Conservation (phyloP, 2,329 filamentous ascomycete species). For the Aspergillus oerlinghausenensis region DNA sequence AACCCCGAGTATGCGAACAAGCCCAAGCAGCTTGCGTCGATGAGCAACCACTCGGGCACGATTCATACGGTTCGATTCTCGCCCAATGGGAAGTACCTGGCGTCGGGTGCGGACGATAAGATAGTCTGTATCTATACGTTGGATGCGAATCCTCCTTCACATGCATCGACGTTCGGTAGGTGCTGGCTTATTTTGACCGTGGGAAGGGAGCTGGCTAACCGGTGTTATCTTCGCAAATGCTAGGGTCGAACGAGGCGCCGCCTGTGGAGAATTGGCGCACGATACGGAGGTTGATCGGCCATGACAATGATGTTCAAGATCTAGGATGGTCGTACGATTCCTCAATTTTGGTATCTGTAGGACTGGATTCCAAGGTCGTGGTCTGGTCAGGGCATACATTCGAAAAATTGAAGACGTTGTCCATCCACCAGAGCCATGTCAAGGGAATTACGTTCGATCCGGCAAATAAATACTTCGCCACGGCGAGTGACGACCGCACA, state of each 20-base stretch:
- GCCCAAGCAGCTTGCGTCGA: slow-evolving; percentile 91
- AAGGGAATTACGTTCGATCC: slow-evolving; percentile 98
- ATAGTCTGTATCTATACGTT: slow-evolving; percentile 96
- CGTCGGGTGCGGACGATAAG: slow-evolving; percentile 96
- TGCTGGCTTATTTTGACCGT: slow-evolving; percentile 7
- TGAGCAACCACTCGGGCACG: slow-evolving; percentile 97
- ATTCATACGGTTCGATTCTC: slow-evolving; percentile 98
- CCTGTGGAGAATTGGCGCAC: slow-evolving; percentile 98
- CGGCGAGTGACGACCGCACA: slow-evolving; percentile 91
- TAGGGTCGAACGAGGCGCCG: slow-evolving; percentile 79
- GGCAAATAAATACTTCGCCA: slow-evolving; percentile 98
- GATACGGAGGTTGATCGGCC: slow-evolving; percentile 84
- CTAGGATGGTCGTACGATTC: slow-evolving; percentile 95
- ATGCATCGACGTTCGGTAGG: slow-evolving; percentile 74
- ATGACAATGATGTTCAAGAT: slow-evolving; percentile 98
- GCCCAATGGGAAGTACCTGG: slow-evolving; percentile 88
- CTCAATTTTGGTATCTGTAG: slow-evolving; percentile 91
- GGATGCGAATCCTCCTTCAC: slow-evolving; percentile 72
- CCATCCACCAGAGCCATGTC: slow-evolving; percentile 93
- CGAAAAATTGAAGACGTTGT: slow-evolving; percentile 91
- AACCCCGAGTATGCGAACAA: slow-evolving; percentile 65
- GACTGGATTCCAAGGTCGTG: slow-evolving; percentile 94
- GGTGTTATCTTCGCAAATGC: slow-evolving; percentile 1
- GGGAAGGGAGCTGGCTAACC: slow-evolving; percentile 1
- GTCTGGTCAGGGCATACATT: slow-evolving; percentile 98